A percentile compares a stretch with the other conserved stretches of the same genome.
phyloP scores from a whole-genome alignment of 805 yeast genomes.

The Pichia paraexigua region DNA sequence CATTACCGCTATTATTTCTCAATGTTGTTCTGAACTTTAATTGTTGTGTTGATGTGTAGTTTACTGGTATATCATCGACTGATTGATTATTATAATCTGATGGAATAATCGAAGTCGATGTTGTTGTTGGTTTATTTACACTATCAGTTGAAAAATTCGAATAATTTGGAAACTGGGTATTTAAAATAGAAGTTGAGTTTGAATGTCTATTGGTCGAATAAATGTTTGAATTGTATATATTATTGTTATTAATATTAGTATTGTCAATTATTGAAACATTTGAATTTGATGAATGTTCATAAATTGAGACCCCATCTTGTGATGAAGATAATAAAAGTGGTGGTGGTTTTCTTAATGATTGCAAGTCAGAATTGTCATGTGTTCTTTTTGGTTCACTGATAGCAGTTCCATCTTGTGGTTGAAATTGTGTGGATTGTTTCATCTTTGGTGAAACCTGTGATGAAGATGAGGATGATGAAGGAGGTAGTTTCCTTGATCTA shows the following conservation, averaged over 20 bases:
- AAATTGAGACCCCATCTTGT: background rate
- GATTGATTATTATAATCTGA: background rate
- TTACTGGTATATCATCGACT: background rate
- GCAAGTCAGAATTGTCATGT: background rate
- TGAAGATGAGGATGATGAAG: background rate
- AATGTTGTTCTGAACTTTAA: slow-evolving; percentile 45
- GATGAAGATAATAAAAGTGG: background rate
- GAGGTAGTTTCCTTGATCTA: background rate
- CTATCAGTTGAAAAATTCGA: background rate
- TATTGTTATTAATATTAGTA: background rate
- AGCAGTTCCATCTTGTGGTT: background rate
- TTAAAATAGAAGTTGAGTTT: background rate
- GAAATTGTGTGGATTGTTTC: background rate
- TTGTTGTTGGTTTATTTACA: background rate
- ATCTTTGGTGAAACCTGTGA: background rate
- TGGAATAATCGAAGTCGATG: background rate
- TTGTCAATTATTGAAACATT: background rate
- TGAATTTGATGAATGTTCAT: background rate
- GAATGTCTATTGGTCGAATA: background rate
- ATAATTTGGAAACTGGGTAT: background rate
- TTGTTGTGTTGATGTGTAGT: slow-evolving; percentile 7
- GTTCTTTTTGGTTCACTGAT: background rate
- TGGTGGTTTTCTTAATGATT: slow-evolving; percentile 14
- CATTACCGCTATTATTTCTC: slow-evolving; percentile 23
- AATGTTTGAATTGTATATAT: background rate